Evolutionary conservation across 768 basidiomycete genomes (phyloP), one percentile per base, ranked within the genome.

Genomic region (Pleurotus sapidus): DNA sequence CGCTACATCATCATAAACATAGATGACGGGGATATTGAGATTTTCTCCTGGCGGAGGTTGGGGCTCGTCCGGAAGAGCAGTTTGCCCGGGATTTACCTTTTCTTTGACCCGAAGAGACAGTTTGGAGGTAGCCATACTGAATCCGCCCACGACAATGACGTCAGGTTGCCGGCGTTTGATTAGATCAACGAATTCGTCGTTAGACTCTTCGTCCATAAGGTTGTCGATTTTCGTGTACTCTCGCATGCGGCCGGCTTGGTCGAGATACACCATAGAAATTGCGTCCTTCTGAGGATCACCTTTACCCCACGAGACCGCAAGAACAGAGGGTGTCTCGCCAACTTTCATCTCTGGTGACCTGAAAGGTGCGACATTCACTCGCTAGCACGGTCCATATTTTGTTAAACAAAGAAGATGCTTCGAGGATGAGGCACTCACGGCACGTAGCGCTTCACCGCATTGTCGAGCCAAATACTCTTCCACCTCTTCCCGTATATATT

Each of bases 271-370:
- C 40, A 93, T 75, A 18, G 86, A 83, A 55, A 98, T 89, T 5
- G 88, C 87, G 70, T 99, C 96, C 65, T 90, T 91, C 64, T 89
- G 86, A 39, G 93, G 92, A 64, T 97, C 95, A 38, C 97, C 97
- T 72, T 91, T 89, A 38, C 97, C 97, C 87, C 93, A 95, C 5
- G 95, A 96, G 57, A 96, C 71, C 3, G 95, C 92, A 42, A 99
- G 80, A 18, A 98, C 93, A 18, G 87, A 79, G 48, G 95, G 72
- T 40, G 82, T 75, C 65, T 92, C 84, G 11, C 91, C 94, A 53
- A 78, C 73, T 56, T 83, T 85, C 74, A 90, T 84, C 5, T 81
- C 80, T 0, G 77, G 71, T 4, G 82, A 82, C 23, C 72, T 67
- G 64, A 83, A 95, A 1, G 95, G 91, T 5, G 88, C 89, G 7